Evolutionary conservation across 768 basidiomycete species (phyloP), one percentile per base, ranked within the genome.

Genomic region (Boletus sp.): DNA sequence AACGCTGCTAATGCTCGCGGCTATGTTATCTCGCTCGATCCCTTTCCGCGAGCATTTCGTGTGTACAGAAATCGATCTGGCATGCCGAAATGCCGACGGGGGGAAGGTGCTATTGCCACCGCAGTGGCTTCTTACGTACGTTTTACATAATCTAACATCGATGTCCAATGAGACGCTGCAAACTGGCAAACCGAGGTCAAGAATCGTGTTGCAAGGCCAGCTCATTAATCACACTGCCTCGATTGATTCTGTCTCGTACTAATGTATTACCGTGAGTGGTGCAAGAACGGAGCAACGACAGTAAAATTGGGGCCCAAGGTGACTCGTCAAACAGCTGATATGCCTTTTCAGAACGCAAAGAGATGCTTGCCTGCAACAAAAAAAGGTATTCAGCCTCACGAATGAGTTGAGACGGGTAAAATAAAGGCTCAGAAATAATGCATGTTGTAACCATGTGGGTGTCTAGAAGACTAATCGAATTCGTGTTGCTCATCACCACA

Each of bases 401-500:
- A 47, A 51, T 19, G 35, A 54, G 47, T 17, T n/a, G 44, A 51
- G 47, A 15, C 34, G 41, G 1, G 7, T 11, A 47, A 47, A 21
- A 44, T 2, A 29, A 59, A 42, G 55, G 46, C 3, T 71, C 68
- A 71, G 68, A 54, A 48, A 32, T 46, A 50, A 25, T 25, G 41
- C 58, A 40, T 47, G 66, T 83, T 75, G 46, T 83, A 90, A 90
- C 87, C 89, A 90, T 81, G 73, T 69, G 58, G 58, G 58, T 64
- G 86, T 91, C 91, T 91, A 86, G 71, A 92, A 92, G 90, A 95
- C 91, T 94, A 95, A 95, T 94, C 93, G 87, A 68, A 79, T 80
- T 72, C 80, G 72, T 71, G 72, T 74, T 81, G 79, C 79, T 83
- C 86, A 84, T 80, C 74, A 73, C 49, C 15, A 37, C 7, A 53